phyloP scores from a whole-genome alignment of 805 yeast species.

The Kuraishia piskuri region DNA sequence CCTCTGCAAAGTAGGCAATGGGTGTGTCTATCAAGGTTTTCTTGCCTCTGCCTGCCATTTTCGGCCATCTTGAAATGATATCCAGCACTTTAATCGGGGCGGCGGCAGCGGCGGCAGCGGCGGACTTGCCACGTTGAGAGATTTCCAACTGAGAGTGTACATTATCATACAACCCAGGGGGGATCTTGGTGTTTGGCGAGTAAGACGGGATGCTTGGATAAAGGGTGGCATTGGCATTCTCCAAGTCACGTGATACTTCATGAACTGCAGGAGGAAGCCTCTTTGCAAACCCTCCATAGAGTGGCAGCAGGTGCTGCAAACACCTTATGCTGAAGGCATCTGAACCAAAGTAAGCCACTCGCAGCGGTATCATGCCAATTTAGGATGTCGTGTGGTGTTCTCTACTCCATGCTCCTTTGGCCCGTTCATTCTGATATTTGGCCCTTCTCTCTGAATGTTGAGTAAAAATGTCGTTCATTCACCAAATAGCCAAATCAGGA shows the following conservation, averaged over 20 bases:
- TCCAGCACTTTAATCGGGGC: conserved; percentile 28
- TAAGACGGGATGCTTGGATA: too few species aligned
- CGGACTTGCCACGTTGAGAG: neutral
- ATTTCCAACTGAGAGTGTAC: too few species aligned
- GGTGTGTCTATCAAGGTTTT: conserved; percentile 43
- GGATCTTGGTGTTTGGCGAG: too few species aligned
- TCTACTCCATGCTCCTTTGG: too few species aligned
- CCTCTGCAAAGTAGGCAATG: conserved; percentile 31
- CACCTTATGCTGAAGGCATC: conserved; percentile 61
- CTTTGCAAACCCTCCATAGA: conserved; percentile 1
- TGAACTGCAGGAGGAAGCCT: too few species aligned
- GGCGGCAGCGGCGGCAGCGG: conserved; percentile 5
- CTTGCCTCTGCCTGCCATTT: conserved; percentile 53
- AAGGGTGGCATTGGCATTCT: neutral
- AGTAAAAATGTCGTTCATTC: neutral
- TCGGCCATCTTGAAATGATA: conserved; percentile 56
- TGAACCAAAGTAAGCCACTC: conserved; percentile 69
- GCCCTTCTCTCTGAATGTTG: too few species aligned
- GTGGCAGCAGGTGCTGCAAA: conserved; percentile 28
- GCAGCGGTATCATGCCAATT: conserved; percentile 6
- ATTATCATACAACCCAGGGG: too few species aligned
- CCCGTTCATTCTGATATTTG: too few species aligned
- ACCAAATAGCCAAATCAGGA: neutral
- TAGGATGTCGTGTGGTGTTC: too few species aligned
- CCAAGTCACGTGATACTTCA: neutral